Percentiles rank a stretch among this genome's conserved stretches.
These are phyloP conservation scores for Tanacetum coccineum DNA, from an alignment of 129 eudicot genomes.

Conservation along the genomic window DNA sequence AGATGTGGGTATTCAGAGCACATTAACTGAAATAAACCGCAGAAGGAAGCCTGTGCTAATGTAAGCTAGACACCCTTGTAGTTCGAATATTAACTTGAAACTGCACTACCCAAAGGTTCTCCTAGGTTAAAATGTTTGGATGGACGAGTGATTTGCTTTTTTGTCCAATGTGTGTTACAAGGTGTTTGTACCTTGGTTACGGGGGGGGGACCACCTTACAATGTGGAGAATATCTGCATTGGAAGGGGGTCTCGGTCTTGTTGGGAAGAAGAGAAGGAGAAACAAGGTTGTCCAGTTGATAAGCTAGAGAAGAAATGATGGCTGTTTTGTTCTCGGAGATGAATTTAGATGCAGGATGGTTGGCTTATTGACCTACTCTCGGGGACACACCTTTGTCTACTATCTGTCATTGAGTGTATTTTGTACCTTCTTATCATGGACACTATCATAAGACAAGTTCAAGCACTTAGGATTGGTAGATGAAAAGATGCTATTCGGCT, in stretches of 20 bases:
- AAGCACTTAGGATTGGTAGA: conserved; percentile 75
- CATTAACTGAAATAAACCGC: conserved; percentile 64
- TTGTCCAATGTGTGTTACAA: too few relatives aligned
- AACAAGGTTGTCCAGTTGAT: conserved; percentile 71
- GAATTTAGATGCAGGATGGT: conserved; percentile 94
- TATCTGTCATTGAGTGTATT: conserved; percentile 79
- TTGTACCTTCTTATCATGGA: conserved; percentile 91
- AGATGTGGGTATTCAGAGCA: too few relatives aligned
- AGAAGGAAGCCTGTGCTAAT: too few relatives aligned
- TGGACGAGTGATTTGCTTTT: too few relatives aligned
- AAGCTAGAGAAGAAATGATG: conserved; percentile 81
- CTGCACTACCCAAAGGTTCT: conserved; percentile 75
- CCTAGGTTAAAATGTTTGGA: conserved; percentile 74
- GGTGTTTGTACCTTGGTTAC: too few relatives aligned
- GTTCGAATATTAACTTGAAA: conserved; percentile 82
- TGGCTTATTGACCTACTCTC: conserved; percentile 72
- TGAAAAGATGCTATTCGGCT: too few relatives aligned
- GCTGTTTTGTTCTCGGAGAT: conserved; percentile 87
- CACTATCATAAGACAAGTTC: conserved; percentile 89
- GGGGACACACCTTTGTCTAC: conserved; percentile 68
- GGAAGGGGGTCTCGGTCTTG: conserved; percentile 94
- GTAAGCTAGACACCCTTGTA: conserved; percentile 75
- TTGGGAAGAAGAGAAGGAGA: too few relatives aligned
- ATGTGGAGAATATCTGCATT: too few relatives aligned
- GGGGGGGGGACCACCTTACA: too few relatives aligned